phyloP scores from a whole-genome alignment of 164 flowering plant genomes.

The Umbellularia californica region DNA sequence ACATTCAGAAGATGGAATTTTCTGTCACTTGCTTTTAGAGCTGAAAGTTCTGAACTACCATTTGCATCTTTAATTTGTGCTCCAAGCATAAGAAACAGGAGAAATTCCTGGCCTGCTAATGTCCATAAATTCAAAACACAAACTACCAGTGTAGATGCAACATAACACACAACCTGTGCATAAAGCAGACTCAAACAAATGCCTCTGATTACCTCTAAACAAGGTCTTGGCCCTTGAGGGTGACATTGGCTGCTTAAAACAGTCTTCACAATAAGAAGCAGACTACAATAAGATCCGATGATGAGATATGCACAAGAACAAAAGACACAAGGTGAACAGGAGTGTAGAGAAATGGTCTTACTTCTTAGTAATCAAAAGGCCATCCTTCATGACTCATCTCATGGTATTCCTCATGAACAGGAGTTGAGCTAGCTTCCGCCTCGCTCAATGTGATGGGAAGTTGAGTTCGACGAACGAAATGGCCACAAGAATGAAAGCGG shows the following conservation, averaged over 20 bases:
- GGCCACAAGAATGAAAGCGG: slow-evolving; percentile 75
- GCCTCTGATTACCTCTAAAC: slow-evolving; percentile 2
- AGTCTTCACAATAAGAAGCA: neutral
- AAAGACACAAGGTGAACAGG: slow-evolving; percentile 3
- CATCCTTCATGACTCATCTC: slow-evolving; percentile 45
- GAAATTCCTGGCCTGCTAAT: no score
- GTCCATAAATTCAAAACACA: no score
- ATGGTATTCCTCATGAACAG: slow-evolving; percentile 32
- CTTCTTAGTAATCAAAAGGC: slow-evolving; percentile 48
- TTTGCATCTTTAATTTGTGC: no score
- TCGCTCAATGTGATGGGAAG: slow-evolving; percentile 31
- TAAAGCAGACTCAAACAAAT: slow-evolving; percentile 2
- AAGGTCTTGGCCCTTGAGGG: slow-evolving; percentile 2
- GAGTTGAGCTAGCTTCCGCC: slow-evolving; percentile 40
- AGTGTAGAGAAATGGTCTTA: slow-evolving; percentile 6
- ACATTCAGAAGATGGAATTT: no score
- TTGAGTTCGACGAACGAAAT: slow-evolving; percentile 54
- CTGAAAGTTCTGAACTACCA: no score
- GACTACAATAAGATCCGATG: neutral
- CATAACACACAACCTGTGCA: slow-evolving; percentile 10
- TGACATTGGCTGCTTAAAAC: neutral
- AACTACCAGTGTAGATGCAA: neutral
- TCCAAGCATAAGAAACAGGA: no score
- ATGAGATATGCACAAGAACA: neutral
- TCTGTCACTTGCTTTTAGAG: no score